phyloP scores from a whole-genome alignment of 805 yeast species.

The Metschnikowia rubicola region DNA sequence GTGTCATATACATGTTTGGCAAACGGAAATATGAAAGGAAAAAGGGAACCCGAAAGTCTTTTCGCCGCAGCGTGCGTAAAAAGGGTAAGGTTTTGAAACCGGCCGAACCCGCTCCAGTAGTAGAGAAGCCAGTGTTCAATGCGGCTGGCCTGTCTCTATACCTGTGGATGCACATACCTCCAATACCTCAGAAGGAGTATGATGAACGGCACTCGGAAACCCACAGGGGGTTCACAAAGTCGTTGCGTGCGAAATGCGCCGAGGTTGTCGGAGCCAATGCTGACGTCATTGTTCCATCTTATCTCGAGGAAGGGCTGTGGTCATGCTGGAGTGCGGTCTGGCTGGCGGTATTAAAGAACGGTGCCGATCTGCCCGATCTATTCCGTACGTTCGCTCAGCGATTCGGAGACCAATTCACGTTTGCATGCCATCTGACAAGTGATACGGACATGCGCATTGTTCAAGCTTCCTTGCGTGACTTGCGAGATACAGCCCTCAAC shows the following conservation, averaged over 20 bases:
- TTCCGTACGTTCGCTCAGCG: conserved; percentile 27
- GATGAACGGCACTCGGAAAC: neutral
- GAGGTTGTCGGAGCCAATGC: conserved; percentile 28
- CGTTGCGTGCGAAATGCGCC: conserved; percentile 24
- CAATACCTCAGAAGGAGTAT: neutral
- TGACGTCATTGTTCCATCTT: conserved; percentile 17
- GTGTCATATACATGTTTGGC: conserved; percentile 9
- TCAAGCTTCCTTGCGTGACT: conserved; percentile 2
- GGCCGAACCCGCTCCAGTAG: neutral
- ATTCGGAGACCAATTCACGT: conserved; percentile 17
- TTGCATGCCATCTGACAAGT: conserved; percentile 24
- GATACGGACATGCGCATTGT: conserved; percentile 2
- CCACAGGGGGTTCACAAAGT: neutral
- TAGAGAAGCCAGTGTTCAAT: conserved; percentile 12
- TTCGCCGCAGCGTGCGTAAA: conserved; percentile 8
- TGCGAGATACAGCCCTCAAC: conserved; percentile 12
- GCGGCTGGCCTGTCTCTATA: conserved; percentile 16
- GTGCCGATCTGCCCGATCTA: conserved; percentile 29
- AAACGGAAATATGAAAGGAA: conserved; percentile 12
- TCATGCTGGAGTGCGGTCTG: conserved; percentile 33
- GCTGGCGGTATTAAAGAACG: conserved; percentile 23
- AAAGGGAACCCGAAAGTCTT: conserved; percentile 4
- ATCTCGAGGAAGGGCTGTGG: conserved; percentile 26
- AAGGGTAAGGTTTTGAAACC: conserved; percentile 7
- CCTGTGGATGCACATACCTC: conserved; percentile 16